Evolutionary conservation across 2,329 filamentous ascomycete species (phyloP), one percentile per base, ranked within the genome.

Genomic region (Ustulina deusta): DNA sequence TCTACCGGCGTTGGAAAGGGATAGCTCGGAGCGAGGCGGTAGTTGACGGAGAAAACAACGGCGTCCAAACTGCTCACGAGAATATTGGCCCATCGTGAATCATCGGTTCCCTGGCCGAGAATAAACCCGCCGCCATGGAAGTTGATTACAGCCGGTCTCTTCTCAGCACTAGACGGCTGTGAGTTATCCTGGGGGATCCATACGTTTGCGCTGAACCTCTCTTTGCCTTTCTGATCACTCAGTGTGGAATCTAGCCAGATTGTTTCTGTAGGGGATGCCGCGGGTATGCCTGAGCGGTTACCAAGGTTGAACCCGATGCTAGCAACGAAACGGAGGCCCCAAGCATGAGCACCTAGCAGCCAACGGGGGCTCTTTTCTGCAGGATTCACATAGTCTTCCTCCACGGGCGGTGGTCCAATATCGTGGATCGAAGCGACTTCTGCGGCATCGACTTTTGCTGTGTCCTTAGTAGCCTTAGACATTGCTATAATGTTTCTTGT

Each of bases 91-190:
- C 88, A 91, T 49, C 86, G 83, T 17, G 87, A 84, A 73, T 91
- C 89, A 73, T 91, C 87, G 6, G 87, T 90, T 3, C 84, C 87
- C 55, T 84, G 83, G 11, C 89, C 89, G 22, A 90, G 79, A 11
- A 89, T 86, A 79, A 90, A 91, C 6, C 89, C 89, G 36, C 89
- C 89, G 40, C 89, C 89, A 73, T 91, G 89, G 73, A 90, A 89
- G 75, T 90, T 89, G 72, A 91, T 83, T 38, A 91, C 81, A 20
- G 85, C 86, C 0, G 88, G 83, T 56, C 83, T 60, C 36, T 70
- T 71, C 54, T 17, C 49, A 27, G 42, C 29, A 13, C 20, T 38
- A 5, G 63, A 15, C 29, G 51, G 2, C 17, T 62, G 65, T 20
- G 81, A 79, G 25, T 77, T 69, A 6, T 25, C 29, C 5, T 52